A percentile compares a stretch with the other conserved stretches of the same genome.
These are phyloP conservation scores for Oryza coarctata DNA, from an alignment of 176 grass and related monocot genomes.

Conservation along the genomic window DNA sequence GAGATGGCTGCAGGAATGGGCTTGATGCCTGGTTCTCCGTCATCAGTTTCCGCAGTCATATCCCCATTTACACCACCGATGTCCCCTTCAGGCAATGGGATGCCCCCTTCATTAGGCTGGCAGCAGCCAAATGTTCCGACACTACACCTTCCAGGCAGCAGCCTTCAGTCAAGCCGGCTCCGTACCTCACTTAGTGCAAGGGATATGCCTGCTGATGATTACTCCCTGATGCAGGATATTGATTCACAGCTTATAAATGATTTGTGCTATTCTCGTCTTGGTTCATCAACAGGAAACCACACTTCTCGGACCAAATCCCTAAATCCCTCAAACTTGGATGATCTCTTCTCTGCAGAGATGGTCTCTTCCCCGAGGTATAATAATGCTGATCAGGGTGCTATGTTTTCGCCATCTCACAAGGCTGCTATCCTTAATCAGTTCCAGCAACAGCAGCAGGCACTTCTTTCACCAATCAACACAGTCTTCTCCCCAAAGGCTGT, in stretches of 20 bases:
- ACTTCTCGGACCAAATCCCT: constrained; percentile 46
- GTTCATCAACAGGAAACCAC: constrained; percentile 44
- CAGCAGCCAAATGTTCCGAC: constrained; percentile 61
- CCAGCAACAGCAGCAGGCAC: constrained; percentile 80
- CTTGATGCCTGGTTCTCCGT: constrained; percentile 59
- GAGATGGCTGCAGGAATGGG: constrained; percentile 67
- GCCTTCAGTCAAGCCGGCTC: constrained; percentile 77
- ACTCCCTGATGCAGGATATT: constrained; percentile 52
- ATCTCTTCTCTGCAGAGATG: constrained; percentile 82
- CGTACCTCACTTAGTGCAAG: constrained; percentile 70
- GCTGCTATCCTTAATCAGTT: constrained; percentile 74
- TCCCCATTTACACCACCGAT: constrained; percentile 62
- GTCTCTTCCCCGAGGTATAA: constrained; percentile 61
- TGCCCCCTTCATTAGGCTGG: constrained; percentile 55
- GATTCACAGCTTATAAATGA: constrained; percentile 57
- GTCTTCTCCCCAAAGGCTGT: constrained; percentile 57
- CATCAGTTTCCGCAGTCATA: constrained; percentile 49
- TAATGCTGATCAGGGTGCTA: constrained; percentile 60
- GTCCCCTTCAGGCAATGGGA: constrained; percentile 62
- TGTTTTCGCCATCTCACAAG: constrained; percentile 78
- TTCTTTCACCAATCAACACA: constrained; percentile 80
- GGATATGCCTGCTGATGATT: constrained; percentile 61
- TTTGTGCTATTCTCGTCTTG: constrained; percentile 48
- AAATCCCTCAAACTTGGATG: constrained; percentile 68
- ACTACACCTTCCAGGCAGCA: constrained; percentile 68